Evolutionary conservation across 139 green algal genomes (phyloP).

Genomic region (Chlorella sp.): DNA sequence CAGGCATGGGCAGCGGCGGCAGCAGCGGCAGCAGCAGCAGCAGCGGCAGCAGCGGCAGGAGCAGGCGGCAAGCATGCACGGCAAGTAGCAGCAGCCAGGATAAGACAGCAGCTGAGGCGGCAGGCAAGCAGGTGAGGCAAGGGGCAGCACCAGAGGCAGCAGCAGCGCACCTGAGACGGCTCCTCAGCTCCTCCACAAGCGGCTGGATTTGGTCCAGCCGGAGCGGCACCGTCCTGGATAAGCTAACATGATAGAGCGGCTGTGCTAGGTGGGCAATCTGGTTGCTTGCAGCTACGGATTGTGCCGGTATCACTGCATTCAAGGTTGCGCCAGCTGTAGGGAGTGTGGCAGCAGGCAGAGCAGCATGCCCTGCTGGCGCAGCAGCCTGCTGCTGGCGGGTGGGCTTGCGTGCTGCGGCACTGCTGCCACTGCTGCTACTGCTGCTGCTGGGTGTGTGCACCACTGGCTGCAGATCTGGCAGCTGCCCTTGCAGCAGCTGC

Average conservation of each 20-base stretch:
- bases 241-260: constrained; percentile 42
- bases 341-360: background rate
- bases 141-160: background rate
- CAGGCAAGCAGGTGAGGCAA: background rate
- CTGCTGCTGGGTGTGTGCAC: background rate
- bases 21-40: background rate
- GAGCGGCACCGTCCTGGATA: constrained; percentile 40
- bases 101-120: too few relatives aligned
- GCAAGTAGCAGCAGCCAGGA: too few relatives aligned
- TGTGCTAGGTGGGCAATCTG: background rate
- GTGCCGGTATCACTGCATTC: background rate
- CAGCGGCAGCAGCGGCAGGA: background rate
- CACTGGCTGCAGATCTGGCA: background rate
- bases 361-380: background rate
- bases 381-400: too few relatives aligned
- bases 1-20: background rate
- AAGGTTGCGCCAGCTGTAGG: background rate
- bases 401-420: too few relatives aligned
- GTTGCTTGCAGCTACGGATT: background rate
- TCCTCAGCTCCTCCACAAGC: constrained; percentile 12
- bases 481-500: background rate
- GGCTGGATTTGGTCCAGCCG: constrained; percentile 29
- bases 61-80: too few relatives aligned
- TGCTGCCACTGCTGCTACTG: background rate
- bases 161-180: constrained; percentile 2